Conservation (phyloP, 176 grass and related monocot genomes). For the Avena sativa region DNA sequence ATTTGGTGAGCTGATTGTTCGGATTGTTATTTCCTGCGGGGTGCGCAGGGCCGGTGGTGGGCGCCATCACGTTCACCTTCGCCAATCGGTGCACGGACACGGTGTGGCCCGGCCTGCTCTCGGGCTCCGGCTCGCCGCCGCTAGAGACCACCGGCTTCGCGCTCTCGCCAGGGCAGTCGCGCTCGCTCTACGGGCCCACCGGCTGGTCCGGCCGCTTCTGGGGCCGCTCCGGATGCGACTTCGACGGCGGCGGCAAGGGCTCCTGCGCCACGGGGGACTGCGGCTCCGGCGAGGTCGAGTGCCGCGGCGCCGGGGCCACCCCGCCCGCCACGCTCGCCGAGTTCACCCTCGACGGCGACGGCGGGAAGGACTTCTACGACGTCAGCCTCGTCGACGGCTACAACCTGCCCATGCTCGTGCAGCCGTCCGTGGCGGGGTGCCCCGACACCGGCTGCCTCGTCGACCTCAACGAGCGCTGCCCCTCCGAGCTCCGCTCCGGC, state of each 20-base stretch:
- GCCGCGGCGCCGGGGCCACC: slow-evolving; percentile 60
- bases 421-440: slow-evolving; percentile 53
- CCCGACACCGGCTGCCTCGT: slow-evolving; percentile 69
- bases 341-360: slow-evolving; percentile 78
- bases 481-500: slow-evolving; percentile 63
- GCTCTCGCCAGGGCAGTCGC: slow-evolving; percentile 62
- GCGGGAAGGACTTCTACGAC: slow-evolving; percentile 83
- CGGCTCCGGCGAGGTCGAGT: slow-evolving; percentile 79
- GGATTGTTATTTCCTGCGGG: not conserved
- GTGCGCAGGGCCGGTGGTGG: slow-evolving; percentile 46
- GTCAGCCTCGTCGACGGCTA: slow-evolving; percentile 96
- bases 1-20: slow-evolving; percentile 5
- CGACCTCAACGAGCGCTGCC: slow-evolving; percentile 79
- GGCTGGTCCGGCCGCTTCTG: slow-evolving; percentile 95
- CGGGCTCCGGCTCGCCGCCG: slow-evolving; percentile 67
- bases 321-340: slow-evolving; percentile 90
- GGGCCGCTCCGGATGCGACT: slow-evolving; percentile 76
- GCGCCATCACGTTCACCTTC: slow-evolving; percentile 81
- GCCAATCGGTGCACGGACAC: slow-evolving; percentile 74
- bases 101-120: slow-evolving; percentile 88
- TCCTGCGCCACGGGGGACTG: slow-evolving; percentile 88
- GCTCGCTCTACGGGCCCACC: slow-evolving; percentile 54
- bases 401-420: slow-evolving; percentile 85
- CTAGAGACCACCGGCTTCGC: slow-evolving; percentile 79
- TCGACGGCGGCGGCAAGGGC: slow-evolving; percentile 56